Percentiles rank a stretch among this genome's conserved stretches.
Evolutionary conservation across 768 basidiomycete genomes (phyloP).

Genomic region (Boletus reticuloceps): DNA sequence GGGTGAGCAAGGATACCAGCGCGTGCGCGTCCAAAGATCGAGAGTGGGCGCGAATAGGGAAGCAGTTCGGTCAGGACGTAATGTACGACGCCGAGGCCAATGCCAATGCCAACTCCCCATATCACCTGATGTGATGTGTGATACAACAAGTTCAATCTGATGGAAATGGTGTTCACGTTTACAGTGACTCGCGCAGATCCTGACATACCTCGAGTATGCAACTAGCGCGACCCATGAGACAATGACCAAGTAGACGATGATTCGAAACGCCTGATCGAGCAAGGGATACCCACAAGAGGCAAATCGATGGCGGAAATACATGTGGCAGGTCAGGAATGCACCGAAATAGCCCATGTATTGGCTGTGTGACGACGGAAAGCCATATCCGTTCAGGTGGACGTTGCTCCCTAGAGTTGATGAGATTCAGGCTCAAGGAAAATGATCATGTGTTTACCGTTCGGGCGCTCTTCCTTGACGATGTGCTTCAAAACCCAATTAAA

Average conservation of each 20-base stretch:
- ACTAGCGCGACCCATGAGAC: conserved; percentile 59
- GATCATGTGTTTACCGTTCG: conserved; percentile 46
- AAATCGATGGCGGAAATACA: conserved; percentile 69
- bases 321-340: conserved; percentile 70
- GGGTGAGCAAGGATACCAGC: conserved; percentile 52
- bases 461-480: conserved; percentile 64
- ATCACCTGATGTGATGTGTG: conserved; percentile 70
- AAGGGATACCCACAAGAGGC: conserved; percentile 46
- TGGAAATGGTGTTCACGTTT: neutral
- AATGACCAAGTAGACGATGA: conserved; percentile 47
- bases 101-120: conserved; percentile 73
- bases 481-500: conserved; percentile 71
- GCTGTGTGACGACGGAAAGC: conserved; percentile 86
- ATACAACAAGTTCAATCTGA: conserved; percentile 68
- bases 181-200: neutral
- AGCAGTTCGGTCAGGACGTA: conserved; percentile 60
- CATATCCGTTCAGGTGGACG: conserved; percentile 58
- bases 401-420: conserved; percentile 8
- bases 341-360: conserved; percentile 90
- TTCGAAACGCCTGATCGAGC: conserved; percentile 53
- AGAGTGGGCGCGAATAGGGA: conserved; percentile 51
- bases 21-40: conserved; percentile 51
- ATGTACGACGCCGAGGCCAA: conserved; percentile 46
- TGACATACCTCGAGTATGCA: conserved; percentile 72
- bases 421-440: neutral